These are phyloP conservation scores for Rutstroemia sp. DNA, from an alignment of 2,329 filamentous ascomycete genomes.

Conservation along the genomic window DNA sequence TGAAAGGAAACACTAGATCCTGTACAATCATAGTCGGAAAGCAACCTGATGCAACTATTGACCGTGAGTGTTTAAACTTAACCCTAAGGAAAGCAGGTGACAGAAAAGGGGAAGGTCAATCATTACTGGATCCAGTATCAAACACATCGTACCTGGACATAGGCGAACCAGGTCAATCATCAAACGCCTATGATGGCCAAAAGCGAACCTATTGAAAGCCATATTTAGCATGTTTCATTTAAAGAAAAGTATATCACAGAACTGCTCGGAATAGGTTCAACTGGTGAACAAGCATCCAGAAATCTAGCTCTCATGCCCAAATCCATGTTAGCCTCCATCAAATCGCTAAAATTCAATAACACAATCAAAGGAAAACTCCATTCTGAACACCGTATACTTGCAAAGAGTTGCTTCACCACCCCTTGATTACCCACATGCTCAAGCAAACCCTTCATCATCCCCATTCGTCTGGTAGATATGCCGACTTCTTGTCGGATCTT, in stretches of 20 bases:
- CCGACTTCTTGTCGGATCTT: constrained; percentile 73
- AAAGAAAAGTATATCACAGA: neutral
- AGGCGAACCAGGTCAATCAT: neutral
- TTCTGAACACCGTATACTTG: constrained; percentile 28
- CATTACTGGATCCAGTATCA: neutral
- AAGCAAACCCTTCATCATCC: constrained; percentile 48
- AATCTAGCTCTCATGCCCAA: constrained; percentile 16
- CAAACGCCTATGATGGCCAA: neutral
- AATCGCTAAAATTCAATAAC: constrained; percentile 11
- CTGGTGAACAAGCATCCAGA: constrained; percentile 12
- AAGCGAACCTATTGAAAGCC: constrained; percentile 10
- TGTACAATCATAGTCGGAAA: neutral
- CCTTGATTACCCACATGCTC: neutral
- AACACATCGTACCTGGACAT: neutral
- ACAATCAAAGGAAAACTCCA: constrained; percentile 24
- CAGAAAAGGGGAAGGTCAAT: no score
- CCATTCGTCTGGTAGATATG: constrained; percentile 78
- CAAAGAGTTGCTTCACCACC: constrained; percentile 31
- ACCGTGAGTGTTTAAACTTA: neutral
- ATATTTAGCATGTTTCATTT: constrained; percentile 13
- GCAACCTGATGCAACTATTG: neutral
- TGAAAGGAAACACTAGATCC: neutral
- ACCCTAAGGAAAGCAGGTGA: neutral
- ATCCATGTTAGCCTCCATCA: constrained; percentile 38
- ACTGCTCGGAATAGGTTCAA: constrained; percentile 16